Conservation (phyloP, 1,284 basidiomycete species). For the Trichosporon inkin region DNA sequence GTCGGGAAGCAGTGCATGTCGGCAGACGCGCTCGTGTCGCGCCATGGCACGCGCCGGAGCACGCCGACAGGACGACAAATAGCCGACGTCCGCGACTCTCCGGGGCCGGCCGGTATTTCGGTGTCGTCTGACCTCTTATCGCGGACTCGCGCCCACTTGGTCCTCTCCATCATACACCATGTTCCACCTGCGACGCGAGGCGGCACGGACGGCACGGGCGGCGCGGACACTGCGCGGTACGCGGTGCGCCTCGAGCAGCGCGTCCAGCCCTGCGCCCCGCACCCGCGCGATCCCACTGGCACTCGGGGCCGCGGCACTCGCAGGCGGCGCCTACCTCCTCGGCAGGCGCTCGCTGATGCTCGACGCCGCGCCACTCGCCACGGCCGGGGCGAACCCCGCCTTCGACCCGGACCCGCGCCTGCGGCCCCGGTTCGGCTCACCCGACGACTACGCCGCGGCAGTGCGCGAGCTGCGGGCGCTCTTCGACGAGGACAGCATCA, state of each 20-base stretch:
- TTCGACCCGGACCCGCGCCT: background rate
- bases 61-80: no score
- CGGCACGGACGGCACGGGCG: background rate
- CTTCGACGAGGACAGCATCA: constrained; percentile 14
- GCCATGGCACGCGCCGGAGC: no score
- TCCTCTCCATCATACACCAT: background rate
- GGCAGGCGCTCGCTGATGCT: background rate
- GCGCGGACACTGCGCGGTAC: background rate
- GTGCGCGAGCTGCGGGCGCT: constrained; percentile 12
- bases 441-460: constrained; percentile 16
- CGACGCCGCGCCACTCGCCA: background rate
- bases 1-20: no score
- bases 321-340: background rate
- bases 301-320: background rate
- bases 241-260: background rate
- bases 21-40: no score
- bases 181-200: constrained; percentile 3
- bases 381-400: background rate
- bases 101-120: no score
- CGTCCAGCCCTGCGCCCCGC: background rate
- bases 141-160: background rate
- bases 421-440: constrained; percentile 12
- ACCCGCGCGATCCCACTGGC: background rate
- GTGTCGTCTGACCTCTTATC: no score
- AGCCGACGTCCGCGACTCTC: no score